phyloP scores from a whole-genome alignment of 202 grass and related monocot species.

The Carex arenaria region DNA sequence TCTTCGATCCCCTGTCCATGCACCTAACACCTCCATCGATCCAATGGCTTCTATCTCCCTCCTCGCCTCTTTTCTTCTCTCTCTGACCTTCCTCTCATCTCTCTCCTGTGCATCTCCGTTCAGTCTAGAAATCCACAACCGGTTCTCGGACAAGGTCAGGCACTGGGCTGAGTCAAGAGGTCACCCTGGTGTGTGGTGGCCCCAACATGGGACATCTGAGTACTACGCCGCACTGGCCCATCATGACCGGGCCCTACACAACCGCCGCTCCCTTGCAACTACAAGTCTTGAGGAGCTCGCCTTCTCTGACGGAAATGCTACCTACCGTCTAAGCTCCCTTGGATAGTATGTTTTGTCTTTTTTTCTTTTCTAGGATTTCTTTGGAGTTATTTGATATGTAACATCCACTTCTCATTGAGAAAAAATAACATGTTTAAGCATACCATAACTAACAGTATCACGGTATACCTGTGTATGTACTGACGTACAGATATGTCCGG shows the following conservation, averaged over 20 bases:
- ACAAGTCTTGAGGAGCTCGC: slow-evolving; percentile 14
- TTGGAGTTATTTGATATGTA: neutral
- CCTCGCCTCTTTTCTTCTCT: neutral
- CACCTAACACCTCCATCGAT: neutral
- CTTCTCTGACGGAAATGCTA: slow-evolving; percentile 75
- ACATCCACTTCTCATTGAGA: neutral
- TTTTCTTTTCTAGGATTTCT: neutral
- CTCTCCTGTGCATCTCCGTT: slow-evolving; percentile 23
- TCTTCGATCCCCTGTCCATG: neutral
- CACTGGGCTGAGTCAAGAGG: slow-evolving; percentile 38
- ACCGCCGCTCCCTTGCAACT: slow-evolving; percentile 33
- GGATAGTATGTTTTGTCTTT: slow-evolving; percentile 67
- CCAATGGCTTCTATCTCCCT: slow-evolving; percentile 19
- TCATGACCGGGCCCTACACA: slow-evolving; percentile 47
- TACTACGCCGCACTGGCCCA: slow-evolving; percentile 62
- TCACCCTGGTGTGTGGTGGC: slow-evolving; percentile 28
- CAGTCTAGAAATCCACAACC: slow-evolving; percentile 79
- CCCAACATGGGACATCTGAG: slow-evolving; percentile 39
- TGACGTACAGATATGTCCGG: too few relatives aligned
- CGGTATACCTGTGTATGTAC: too few relatives aligned
- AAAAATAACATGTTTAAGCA: neutral
- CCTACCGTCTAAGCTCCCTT: slow-evolving; percentile 37
- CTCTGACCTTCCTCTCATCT: neutral
- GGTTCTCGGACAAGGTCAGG: slow-evolving; percentile 58
- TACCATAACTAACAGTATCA: neutral